phyloP scores from a whole-genome alignment of 169 alveolate species.

The Plasmodium adleri region DNA sequence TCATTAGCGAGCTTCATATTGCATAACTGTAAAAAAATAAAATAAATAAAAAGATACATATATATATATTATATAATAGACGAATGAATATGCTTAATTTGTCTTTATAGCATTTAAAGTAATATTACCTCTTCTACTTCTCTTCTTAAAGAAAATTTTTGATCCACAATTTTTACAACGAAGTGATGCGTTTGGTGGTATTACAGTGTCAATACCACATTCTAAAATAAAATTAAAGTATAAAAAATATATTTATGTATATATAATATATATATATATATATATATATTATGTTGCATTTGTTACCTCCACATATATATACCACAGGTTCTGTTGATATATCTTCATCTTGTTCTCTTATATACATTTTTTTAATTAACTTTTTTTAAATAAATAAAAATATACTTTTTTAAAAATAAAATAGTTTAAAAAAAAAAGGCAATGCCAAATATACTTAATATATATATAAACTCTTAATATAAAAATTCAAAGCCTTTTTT shows the following conservation, averaged over 20 bases:
- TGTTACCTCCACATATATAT: constrained; percentile 67
- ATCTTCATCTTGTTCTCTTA: constrained; percentile 71
- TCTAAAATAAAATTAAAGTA: constrained; percentile 74
- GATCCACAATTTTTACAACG: constrained; percentile 91
- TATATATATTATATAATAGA: background rate
- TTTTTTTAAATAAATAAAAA: background rate
- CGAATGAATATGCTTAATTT: too few relatives aligned
- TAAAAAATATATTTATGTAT: constrained; percentile 1
- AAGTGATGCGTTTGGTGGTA: constrained; percentile 89
- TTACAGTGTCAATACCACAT: constrained; percentile 89
- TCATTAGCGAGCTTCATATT: constrained; percentile 73
- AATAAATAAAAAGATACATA: background rate
- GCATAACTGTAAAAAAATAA: constrained; percentile 46
- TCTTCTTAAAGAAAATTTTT: constrained; percentile 87
- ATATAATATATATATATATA: background rate
- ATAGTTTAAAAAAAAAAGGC: too few relatives aligned
- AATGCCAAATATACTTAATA: too few relatives aligned
- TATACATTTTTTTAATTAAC: constrained; percentile 47
- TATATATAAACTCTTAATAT: too few relatives aligned
- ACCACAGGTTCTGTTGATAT: constrained; percentile 67
- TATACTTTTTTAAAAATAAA: too few relatives aligned
- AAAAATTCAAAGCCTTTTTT: too few relatives aligned
- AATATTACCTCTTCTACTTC: constrained; percentile 85
- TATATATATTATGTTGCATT: too few relatives aligned
- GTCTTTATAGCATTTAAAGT: too few relatives aligned